Evolutionary conservation across 768 basidiomycete genomes (phyloP).

Genomic region (Suillus fuscotomentosus): DNA sequence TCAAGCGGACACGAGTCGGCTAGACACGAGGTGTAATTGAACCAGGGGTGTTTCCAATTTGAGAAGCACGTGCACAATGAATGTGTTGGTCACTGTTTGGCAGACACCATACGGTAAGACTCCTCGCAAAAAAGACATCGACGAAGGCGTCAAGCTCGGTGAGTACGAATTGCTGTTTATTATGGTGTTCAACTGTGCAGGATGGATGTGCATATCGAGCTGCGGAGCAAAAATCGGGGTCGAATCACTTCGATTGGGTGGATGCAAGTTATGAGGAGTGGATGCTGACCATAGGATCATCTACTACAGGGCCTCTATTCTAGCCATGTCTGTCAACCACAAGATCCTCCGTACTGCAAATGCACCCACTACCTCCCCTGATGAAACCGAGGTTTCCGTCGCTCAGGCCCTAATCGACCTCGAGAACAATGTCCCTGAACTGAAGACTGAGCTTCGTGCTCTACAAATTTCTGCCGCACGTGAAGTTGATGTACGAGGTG

Average conservation of each 20-base stretch:
- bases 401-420: conserved; percentile 97
- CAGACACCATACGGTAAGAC: conserved; percentile 10
- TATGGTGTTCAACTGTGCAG: conserved; percentile 9
- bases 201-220: conserved; percentile 21
- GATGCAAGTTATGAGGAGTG: conserved; percentile 44
- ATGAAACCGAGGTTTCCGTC: conserved; percentile 88
- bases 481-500: conserved; percentile 98
- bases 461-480: conserved; percentile 98
- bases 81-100: conserved; percentile 31
- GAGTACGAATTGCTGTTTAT: conserved; percentile 46
- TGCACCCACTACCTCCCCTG: conserved; percentile 84
- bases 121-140: conserved; percentile 33
- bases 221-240: conserved; percentile 14
- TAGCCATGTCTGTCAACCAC: conserved; percentile 68
- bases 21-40: neutral
- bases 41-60: neutral
- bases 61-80: conserved; percentile 1
- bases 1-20: conserved; percentile 57
- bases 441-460: conserved; percentile 93
- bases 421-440: conserved; percentile 97
- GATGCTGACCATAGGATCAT: conserved; percentile 40
- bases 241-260: conserved; percentile 43
- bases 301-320: conserved; percentile 18
- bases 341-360: conserved; percentile 98
- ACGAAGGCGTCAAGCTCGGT: conserved; percentile 67